Base-by-base conservation (phyloP, 768 basidiomycete species). In the Boletus barrowsii region DNA sequence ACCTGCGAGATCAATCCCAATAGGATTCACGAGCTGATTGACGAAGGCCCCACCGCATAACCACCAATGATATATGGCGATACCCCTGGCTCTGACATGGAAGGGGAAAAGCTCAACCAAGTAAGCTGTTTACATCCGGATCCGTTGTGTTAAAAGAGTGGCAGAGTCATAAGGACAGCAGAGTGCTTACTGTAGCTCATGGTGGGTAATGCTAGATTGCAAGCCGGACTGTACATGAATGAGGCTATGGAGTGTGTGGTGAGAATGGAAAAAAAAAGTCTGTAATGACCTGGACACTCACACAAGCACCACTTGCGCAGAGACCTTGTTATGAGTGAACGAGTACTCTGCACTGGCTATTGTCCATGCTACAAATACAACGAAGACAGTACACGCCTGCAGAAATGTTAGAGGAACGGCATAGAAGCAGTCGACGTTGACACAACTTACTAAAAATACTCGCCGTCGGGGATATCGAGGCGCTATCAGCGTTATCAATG, bases 51-150 rank as follows among this genome's bases (percentile, higher is more conserved):
- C 54, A 2, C 74, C 66, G 15, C 83, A 78, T 42, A 77, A 73
- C 66, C 78, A 82, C 74, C 76, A 81, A 58, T 84, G 82, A 72
- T 81, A 85, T 20, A 85, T 62, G 5, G 83, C 70, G 50, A 86
- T 78, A 36, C 85, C 85, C 63, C 78, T 80, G 2, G 84, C 77
- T 55, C 84, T 81, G 30, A 77, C 76, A 56, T 82, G 79, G 70
- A 75, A 86, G 0, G 84, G 84, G 74, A 86, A 86, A 32, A 86
- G 63, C 59, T 86, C 84, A 18, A 84, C 83, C 55, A 84, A 42
- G 32, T 15, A 49, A 6, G 47, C 37, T 49, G 60, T 37, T 41
- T 10, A 24, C 4, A 8, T 30, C 32, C 11, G 9, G 11, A 11
- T 32, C 8, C 8, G 32, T 9, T 22, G 30, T 11, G 14, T 59